A percentile compares a stretch with the other conserved stretches of the same genome.
phyloP scores from a whole-genome alignment of 2,329 filamentous ascomycete species.

The Talaromyces sp. region DNA sequence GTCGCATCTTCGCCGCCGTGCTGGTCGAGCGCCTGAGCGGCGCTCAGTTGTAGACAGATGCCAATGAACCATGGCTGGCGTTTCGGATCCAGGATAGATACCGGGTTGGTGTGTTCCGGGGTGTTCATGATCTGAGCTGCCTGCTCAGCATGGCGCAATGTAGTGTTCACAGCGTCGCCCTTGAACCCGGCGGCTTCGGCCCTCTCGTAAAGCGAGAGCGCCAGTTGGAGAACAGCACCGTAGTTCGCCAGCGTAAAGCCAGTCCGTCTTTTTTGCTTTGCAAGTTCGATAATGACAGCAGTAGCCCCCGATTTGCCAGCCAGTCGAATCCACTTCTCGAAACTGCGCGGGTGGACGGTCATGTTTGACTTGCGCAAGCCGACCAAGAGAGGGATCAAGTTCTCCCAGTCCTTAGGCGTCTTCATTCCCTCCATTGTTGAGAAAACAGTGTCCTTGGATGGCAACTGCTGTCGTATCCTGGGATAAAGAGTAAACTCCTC shows the following conservation, averaged over 20 bases:
- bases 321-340: constrained; percentile 34
- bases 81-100: constrained; percentile 29
- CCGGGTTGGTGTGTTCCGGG: constrained; percentile 24
- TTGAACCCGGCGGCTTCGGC: constrained; percentile 30
- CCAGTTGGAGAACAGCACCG: constrained; percentile 17
- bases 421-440: constrained; percentile 32
- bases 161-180: constrained; percentile 24
- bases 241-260: constrained; percentile 26
- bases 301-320: constrained; percentile 31
- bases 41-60: constrained; percentile 40
- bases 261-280: constrained; percentile 30
- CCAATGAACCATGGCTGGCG: constrained; percentile 38
- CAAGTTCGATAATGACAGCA: constrained; percentile 30
- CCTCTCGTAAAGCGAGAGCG: constrained; percentile 27
- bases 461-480: constrained; percentile 28
- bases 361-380: constrained; percentile 30
- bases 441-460: constrained; percentile 27
- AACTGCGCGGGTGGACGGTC: constrained; percentile 18
- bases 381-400: constrained; percentile 36
- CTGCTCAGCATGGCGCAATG: constrained; percentile 29
- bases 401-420: constrained; percentile 34
- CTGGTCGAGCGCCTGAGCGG: constrained; percentile 36
- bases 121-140: constrained; percentile 31
- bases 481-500: constrained; percentile 35
- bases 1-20: constrained; percentile 34